A percentile compares a stretch with the other conserved stretches of the same genome.
Evolutionary conservation across 192 early-diverging fungal genomes (phyloP).

Genomic region (Rhizoclosmatium globosum): DNA sequence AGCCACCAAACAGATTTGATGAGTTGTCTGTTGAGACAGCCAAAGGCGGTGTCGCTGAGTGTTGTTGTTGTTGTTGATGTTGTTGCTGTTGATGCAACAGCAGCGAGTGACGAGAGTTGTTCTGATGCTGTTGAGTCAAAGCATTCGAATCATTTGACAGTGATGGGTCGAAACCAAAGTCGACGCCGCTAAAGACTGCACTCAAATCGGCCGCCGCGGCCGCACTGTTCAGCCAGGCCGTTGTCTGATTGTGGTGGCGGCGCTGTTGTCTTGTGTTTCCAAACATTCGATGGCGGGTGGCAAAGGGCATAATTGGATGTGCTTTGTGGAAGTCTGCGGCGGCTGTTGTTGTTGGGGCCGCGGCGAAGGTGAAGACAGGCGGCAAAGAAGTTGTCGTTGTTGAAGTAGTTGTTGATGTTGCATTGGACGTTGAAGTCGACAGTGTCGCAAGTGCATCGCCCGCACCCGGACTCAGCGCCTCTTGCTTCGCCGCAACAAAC

Average conservation of each 20-base stretch:
- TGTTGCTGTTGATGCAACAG: background rate
- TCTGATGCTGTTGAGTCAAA: background rate
- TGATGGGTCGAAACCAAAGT: background rate
- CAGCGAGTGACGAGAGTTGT: background rate
- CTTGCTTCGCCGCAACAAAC: slow-evolving; percentile 13
- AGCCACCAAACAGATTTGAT: no score
- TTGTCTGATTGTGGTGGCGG: no score
- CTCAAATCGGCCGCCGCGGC: background rate
- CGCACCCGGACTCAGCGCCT: background rate
- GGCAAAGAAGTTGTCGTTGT: background rate
- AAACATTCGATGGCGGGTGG: background rate
- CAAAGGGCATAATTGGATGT: background rate
- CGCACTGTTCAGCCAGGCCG: no score
- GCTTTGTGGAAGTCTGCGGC: slow-evolving; percentile 4
- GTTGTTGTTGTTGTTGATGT: no score
- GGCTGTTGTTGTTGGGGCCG: background rate
- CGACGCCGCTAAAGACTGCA: slow-evolving; percentile 8
- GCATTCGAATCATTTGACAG: background rate
- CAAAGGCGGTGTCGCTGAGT: no score
- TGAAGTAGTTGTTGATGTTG: background rate
- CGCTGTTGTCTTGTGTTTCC: background rate
- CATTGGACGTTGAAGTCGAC: background rate
- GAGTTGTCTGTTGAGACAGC: no score
- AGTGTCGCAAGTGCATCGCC: background rate
- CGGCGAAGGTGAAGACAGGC: slow-evolving; percentile 13